Conservation (phyloP, 139 green algal species). For the Closterium sp. region DNA sequence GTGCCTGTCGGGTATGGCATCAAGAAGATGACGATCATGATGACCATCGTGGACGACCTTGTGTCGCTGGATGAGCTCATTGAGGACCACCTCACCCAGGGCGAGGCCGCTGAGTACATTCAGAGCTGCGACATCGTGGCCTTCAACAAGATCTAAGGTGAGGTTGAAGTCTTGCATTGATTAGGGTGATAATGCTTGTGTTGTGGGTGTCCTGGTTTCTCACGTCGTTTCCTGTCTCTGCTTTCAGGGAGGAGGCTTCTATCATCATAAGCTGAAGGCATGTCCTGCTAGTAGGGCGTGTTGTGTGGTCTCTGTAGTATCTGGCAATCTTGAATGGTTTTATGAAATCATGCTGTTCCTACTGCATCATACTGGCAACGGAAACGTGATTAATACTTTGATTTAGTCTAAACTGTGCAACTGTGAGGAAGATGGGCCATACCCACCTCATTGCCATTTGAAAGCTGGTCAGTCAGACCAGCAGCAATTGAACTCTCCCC, state of each 20-base stretch:
- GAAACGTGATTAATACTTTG: too few species aligned
- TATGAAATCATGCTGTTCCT: not conserved
- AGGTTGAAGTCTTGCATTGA: too few species aligned
- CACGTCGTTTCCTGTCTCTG: not conserved
- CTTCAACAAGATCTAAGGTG: constrained; percentile 67
- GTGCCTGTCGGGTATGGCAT: constrained; percentile 67
- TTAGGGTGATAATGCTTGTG: too few species aligned
- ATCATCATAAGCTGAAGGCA: not conserved
- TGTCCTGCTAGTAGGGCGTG: not conserved
- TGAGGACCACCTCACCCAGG: constrained; percentile 64
- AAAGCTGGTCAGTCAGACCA: not conserved
- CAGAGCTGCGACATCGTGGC: constrained; percentile 67
- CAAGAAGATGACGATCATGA: constrained; percentile 74
- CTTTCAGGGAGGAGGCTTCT: not conserved
- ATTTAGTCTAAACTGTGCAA: too few species aligned
- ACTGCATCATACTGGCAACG: too few species aligned
- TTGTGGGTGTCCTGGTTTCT: not conserved
- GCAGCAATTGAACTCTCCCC: not conserved
- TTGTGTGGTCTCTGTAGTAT: not conserved
- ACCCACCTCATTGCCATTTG: too few species aligned
- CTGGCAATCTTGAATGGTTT: not conserved
- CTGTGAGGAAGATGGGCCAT: too few species aligned
- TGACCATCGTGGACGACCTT: constrained; percentile 70
- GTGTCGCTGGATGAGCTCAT: constrained; percentile 68
- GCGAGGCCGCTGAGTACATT: constrained; percentile 56